phyloP scores from a whole-genome alignment of 2,329 filamentous ascomycete genomes.

The Aspergillus intermedius region DNA sequence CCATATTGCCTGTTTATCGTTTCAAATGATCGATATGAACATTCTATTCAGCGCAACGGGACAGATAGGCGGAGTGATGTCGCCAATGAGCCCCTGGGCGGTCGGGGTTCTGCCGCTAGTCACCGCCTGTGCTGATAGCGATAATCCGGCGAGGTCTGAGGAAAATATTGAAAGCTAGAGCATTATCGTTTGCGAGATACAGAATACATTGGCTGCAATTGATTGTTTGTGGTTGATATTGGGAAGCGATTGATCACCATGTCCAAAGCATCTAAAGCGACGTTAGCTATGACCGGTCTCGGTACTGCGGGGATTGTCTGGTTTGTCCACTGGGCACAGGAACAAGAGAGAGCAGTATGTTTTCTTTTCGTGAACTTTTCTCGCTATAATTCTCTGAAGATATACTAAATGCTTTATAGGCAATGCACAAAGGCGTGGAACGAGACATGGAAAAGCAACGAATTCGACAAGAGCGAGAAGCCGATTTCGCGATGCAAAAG shows the following conservation, averaged over 20 bases:
- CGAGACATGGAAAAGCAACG: conserved; percentile 92
- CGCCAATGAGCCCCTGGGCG: conserved; percentile 26
- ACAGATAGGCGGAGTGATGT: conserved; percentile 16
- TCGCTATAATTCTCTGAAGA: conserved; percentile 1
- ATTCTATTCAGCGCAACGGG: conserved; percentile 1
- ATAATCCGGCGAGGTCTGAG: conserved; percentile 1
- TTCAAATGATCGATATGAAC: conserved; percentile 1
- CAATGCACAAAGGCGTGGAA: conserved; percentile 92
- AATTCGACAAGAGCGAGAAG: conserved; percentile 80
- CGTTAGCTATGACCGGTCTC: conserved; percentile 68
- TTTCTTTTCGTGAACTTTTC: not conserved
- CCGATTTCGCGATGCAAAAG: conserved; percentile 90
- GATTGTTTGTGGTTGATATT: not conserved
- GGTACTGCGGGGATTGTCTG: conserved; percentile 70
- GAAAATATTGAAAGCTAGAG: not conserved
- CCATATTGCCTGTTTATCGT: conserved; percentile 20
- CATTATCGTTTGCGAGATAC: not conserved
- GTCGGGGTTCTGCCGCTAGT: conserved; percentile 27
- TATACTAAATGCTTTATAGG: conserved; percentile 39
- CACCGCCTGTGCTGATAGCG: conserved; percentile 25
- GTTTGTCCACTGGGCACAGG: conserved; percentile 86
- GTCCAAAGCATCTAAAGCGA: conserved; percentile 86
- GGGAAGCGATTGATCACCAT: conserved; percentile 47
- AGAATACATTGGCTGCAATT: not conserved
- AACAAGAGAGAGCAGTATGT: conserved; percentile 71